phyloP scores from a whole-genome alignment of 2,329 filamentous ascomycete genomes.

The Paraphaeosphaeria sporulosa region DNA sequence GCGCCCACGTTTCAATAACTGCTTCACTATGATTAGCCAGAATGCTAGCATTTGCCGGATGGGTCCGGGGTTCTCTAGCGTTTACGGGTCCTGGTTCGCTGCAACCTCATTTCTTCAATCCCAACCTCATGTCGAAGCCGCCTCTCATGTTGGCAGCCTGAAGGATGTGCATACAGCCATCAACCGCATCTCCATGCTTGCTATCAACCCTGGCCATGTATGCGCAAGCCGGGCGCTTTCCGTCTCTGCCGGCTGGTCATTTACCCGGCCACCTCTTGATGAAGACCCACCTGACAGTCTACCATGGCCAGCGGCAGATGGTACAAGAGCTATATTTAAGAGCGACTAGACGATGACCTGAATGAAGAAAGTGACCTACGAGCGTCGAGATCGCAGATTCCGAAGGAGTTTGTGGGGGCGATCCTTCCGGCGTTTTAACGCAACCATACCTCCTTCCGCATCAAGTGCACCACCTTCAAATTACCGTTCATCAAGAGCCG shows the following conservation, averaged over 20 bases:
- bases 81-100: slow-evolving; percentile 29
- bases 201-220: not conserved
- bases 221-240: not conserved
- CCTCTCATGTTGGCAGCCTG: slow-evolving; percentile 15
- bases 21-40: slow-evolving; percentile 28
- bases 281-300: slow-evolving; percentile 5
- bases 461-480: slow-evolving; percentile 19
- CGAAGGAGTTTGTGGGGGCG: slow-evolving; percentile 9
- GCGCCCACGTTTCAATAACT: slow-evolving; percentile 15
- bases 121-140: slow-evolving; percentile 16
- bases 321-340: slow-evolving; percentile 1
- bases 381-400: slow-evolving; percentile 1
- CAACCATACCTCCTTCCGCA: slow-evolving; percentile 22
- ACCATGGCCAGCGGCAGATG: slow-evolving; percentile 12
- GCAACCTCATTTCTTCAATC: slow-evolving; percentile 25
- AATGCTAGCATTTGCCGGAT: slow-evolving; percentile 12
- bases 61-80: slow-evolving; percentile 17
- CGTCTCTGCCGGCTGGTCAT: not conserved
- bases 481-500: slow-evolving; percentile 17
- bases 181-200: slow-evolving; percentile 2
- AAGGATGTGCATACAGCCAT: slow-evolving; percentile 5
- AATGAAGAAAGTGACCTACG: slow-evolving; percentile 10
- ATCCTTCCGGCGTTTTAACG: slow-evolving; percentile 14
- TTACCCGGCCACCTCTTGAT: not conserved
- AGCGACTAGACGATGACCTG: not conserved